These are phyloP conservation scores for Coniochaeta prunicola DNA, from an alignment of 2,329 filamentous ascomycete species.

Conservation along the genomic window DNA sequence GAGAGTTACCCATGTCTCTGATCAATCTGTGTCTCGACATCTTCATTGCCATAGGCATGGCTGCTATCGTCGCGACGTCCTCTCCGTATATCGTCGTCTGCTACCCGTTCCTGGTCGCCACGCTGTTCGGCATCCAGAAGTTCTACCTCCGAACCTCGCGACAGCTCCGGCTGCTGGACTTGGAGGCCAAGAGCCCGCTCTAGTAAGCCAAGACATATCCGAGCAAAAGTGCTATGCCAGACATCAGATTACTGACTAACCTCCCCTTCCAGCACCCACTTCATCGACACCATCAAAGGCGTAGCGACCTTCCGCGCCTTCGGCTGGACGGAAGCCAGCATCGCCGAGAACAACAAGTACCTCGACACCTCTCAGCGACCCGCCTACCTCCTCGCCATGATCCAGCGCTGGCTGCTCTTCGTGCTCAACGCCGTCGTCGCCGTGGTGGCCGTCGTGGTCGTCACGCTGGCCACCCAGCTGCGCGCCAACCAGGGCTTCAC, in stretches of 20 bases:
- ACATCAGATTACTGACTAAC: neutral
- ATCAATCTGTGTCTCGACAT: constrained; percentile 16
- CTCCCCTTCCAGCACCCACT: constrained; percentile 29
- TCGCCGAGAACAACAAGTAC: constrained; percentile 35
- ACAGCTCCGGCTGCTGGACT: constrained; percentile 52
- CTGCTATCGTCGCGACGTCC: constrained; percentile 20
- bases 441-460: constrained; percentile 36
- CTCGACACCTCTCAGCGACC: constrained; percentile 49
- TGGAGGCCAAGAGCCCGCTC: constrained; percentile 53
- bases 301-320: constrained; percentile 50
- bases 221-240: too few species aligned
- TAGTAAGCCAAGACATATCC: constrained; percentile 29
- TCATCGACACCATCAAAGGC: constrained; percentile 48
- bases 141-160: constrained; percentile 54
- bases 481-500: constrained; percentile 27
- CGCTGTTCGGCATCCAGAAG: constrained; percentile 44
- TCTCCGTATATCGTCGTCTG: constrained; percentile 25
- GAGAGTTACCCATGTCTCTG: constrained; percentile 24
- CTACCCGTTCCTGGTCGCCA: constrained; percentile 38
- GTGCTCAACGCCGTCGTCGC: constrained; percentile 42
- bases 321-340: constrained; percentile 39
- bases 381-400: constrained; percentile 47
- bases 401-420: constrained; percentile 51
- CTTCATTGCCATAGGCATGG: constrained; percentile 15
- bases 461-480: constrained; percentile 39